Base-by-base conservation (phyloP, 169 alveolate genomes). In the Plasmodium knowlesi region DNA sequence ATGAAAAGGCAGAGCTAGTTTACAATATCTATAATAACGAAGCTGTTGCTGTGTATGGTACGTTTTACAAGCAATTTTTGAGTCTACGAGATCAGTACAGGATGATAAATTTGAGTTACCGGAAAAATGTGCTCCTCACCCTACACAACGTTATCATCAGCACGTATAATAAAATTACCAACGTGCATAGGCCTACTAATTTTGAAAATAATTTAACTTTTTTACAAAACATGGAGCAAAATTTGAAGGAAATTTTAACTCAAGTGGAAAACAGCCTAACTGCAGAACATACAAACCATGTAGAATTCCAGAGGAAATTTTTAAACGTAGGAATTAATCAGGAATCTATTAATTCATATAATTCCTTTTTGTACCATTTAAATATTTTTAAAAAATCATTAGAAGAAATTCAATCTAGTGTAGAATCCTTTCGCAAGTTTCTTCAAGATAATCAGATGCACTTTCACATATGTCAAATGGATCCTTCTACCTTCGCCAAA, bases 381-480 rank as follows among this genome's bases (percentile, higher is more conserved):
- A 81, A 22, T 3, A 67, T 34, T 79, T 89, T 89, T 50, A 89
- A 89, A 80, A 89, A 37, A 9, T 19, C 74, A 5, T 57, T 80
- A 61, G 84, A 89, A 6, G 84, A 89, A 8, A 57, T 89, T 37
- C 37, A 16, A 34, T 39, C 50, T 30, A 67, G 61, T 89, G 73
- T 61, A 14, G 80, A 39, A 10, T 28, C 19, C 8, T 89, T 89
- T 50, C 70, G 71, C 57, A 39, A 22, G 34, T 89, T 79, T 67
- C 84, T 79, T 5, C 91, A 89, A 30, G 73, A 80, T 9, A 79
- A 89, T 43, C 61, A 89, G 19, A 9, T 57, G 16, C 70, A 37
- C 34, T 80, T 89, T 32, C 89, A 89, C 46, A 80, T 89, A 0
- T 89, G 94, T 8, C 91, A 89, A 80, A 89, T 89, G 94, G 94